phyloP scores from a whole-genome alignment of 805 yeast genomes.

The Candida maris region DNA sequence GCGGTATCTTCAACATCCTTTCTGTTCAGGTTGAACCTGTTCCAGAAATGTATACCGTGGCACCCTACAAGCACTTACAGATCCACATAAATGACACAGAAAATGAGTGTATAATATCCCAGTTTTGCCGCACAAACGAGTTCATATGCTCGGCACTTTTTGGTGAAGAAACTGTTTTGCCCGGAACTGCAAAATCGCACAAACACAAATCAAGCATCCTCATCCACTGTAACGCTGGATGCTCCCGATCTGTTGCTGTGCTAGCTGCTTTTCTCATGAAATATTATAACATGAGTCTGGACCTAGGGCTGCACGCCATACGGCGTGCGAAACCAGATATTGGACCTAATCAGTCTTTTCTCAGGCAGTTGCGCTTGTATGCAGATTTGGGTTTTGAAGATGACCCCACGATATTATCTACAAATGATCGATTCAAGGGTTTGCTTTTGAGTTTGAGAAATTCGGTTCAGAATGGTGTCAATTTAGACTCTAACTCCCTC shows the following conservation, averaged over 20 bases:
- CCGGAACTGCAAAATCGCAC: constrained; percentile 23
- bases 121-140: constrained; percentile 55
- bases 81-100: constrained; percentile 73
- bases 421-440: constrained; percentile 36
- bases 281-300: constrained; percentile 49
- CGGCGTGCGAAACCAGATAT: constrained; percentile 55
- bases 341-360: constrained; percentile 72
- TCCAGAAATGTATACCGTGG: constrained; percentile 45
- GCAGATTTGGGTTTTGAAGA: constrained; percentile 40
- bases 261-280: constrained; percentile 48
- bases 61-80: constrained; percentile 50
- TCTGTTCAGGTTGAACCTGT: constrained; percentile 65
- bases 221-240: constrained; percentile 52
- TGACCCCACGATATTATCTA: constrained; percentile 27
- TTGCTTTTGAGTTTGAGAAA: constrained; percentile 34
- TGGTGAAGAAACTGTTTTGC: constrained; percentile 31
- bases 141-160: constrained; percentile 67
- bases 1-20: constrained; percentile 66
- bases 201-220: constrained; percentile 43
- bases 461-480: background rate
- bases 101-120: constrained; percentile 58
- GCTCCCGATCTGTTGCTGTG: constrained; percentile 46
- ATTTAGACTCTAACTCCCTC: background rate
- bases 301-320: constrained; percentile 74
- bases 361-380: constrained; percentile 66